Conservation (phyloP, 2,329 filamentous ascomycete species). For the Fusarium tjaetaba region DNA sequence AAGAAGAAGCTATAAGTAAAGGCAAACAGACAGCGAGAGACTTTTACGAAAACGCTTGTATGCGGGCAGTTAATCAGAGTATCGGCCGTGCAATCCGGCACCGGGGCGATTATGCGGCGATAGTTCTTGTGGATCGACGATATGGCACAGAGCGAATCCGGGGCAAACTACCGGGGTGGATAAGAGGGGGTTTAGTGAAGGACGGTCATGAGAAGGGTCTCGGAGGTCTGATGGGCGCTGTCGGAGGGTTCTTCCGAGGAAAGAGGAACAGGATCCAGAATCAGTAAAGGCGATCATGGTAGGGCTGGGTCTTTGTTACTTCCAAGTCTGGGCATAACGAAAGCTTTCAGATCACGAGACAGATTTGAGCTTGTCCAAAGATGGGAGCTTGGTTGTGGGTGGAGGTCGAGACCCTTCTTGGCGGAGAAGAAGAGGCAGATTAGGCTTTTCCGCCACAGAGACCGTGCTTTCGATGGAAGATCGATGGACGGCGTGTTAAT, state of each 20-base stretch:
- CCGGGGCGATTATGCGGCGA: slow-evolving; percentile 86
- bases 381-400: slow-evolving; percentile 20
- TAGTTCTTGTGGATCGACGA: slow-evolving; percentile 83
- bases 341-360: slow-evolving; percentile 8
- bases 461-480: slow-evolving; percentile 11
- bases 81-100: slow-evolving; percentile 94
- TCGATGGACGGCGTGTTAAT: slow-evolving; percentile 1
- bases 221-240: slow-evolving; percentile 66
- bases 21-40: slow-evolving; percentile 73
- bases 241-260: slow-evolving; percentile 67
- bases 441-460: slow-evolving; percentile 24
- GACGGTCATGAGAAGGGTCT: slow-evolving; percentile 62
- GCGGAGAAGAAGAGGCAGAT: background rate
- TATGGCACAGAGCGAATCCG: slow-evolving; percentile 80
- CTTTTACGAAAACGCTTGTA: slow-evolving; percentile 94
- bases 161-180: slow-evolving; percentile 89
- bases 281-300: background rate
- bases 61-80: slow-evolving; percentile 97
- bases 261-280: slow-evolving; percentile 49
- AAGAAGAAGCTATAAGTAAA: slow-evolving; percentile 40
- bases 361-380: slow-evolving; percentile 19
- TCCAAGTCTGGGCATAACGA: background rate
- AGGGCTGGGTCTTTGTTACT: background rate
- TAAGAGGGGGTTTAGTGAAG: slow-evolving; percentile 72
- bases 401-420: slow-evolving; percentile 34